phyloP scores from a whole-genome alignment of 2,329 filamentous ascomycete genomes.

The Ramichloridium luteum region DNA sequence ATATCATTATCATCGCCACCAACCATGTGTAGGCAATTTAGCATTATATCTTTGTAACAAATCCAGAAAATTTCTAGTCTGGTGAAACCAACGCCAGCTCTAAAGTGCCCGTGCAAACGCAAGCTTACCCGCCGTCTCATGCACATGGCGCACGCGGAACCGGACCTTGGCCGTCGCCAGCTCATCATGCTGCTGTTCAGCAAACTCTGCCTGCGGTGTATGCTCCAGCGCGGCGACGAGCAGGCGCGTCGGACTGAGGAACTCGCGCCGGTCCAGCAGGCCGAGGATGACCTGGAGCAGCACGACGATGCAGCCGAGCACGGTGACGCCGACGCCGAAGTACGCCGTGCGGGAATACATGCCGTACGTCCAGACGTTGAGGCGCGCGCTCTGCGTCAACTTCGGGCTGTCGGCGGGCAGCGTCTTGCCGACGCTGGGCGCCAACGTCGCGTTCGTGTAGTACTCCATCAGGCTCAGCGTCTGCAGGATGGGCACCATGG shows the following conservation, averaged over 20 bases:
- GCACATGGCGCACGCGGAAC: constrained; percentile 10
- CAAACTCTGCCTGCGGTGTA: constrained; percentile 12
- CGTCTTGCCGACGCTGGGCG: background rate
- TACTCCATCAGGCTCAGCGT: constrained; percentile 5
- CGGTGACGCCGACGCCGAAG: constrained; percentile 12
- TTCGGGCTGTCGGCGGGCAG: background rate
- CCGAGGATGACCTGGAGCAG: constrained; percentile 12
- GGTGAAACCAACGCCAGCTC: too few species aligned
- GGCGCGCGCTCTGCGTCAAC: constrained; percentile 5
- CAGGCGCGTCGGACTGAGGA: constrained; percentile 11
- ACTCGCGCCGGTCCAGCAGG: constrained; percentile 9
- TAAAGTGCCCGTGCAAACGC: too few species aligned
- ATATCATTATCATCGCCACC: too few species aligned
- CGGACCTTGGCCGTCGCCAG: constrained; percentile 9
- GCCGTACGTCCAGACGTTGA: constrained; percentile 17
- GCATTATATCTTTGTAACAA: too few species aligned
- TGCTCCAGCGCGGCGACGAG: constrained; percentile 19
- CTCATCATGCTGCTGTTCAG: constrained; percentile 9
- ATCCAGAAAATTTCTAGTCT: too few species aligned
- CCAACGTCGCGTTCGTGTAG: constrained; percentile 3
- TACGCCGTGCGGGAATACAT: constrained; percentile 13
- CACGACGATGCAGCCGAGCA: constrained; percentile 11
- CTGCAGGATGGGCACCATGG: constrained; percentile 4
- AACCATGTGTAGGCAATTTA: too few species aligned
- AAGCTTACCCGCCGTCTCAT: constrained; percentile 8